phyloP scores from a whole-genome alignment of 2,329 filamentous ascomycete genomes.

The Fusarium zealandicum region DNA sequence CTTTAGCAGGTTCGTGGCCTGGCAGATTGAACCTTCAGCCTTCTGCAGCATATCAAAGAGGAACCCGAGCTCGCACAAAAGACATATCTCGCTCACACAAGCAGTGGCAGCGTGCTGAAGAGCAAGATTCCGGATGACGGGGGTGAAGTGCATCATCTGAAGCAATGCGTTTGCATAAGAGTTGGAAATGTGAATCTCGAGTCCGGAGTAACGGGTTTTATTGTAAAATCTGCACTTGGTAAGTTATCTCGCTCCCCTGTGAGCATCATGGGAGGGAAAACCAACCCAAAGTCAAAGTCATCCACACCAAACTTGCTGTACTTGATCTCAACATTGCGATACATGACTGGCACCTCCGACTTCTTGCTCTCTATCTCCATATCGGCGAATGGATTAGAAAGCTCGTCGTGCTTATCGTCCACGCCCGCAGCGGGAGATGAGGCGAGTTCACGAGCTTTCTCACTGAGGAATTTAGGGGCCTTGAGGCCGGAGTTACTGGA shows the following conservation, averaged over 20 bases:
- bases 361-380: constrained; percentile 76
- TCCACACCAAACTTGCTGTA: constrained; percentile 99
- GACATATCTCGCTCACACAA: constrained; percentile 82
- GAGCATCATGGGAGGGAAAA: constrained; percentile 22
- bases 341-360: constrained; percentile 85
- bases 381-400: constrained; percentile 70
- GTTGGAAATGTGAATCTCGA: constrained; percentile 96
- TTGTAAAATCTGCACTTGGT: constrained; percentile 79
- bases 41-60: constrained; percentile 98
- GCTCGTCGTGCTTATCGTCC: constrained; percentile 60
- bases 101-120: constrained; percentile 87
- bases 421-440: constrained; percentile 53
- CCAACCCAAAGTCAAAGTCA: constrained; percentile 94
- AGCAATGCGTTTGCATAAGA: constrained; percentile 94
- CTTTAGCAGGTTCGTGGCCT: constrained; percentile 93
- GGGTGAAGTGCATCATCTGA: constrained; percentile 91
- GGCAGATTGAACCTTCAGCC: constrained; percentile 90
- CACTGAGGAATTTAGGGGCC: constrained; percentile 92
- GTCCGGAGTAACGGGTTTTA: constrained; percentile 85
- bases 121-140: constrained; percentile 84
- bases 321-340: constrained; percentile 95
- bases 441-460: constrained; percentile 78
- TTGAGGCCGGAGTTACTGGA: constrained; percentile 66
- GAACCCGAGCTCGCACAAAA: constrained; percentile 94
- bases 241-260: constrained; percentile 12